These are phyloP conservation scores for Pecoramyces ruminantium DNA, from an alignment of 192 early-diverging fungal genomes.

Conservation along the genomic window DNA sequence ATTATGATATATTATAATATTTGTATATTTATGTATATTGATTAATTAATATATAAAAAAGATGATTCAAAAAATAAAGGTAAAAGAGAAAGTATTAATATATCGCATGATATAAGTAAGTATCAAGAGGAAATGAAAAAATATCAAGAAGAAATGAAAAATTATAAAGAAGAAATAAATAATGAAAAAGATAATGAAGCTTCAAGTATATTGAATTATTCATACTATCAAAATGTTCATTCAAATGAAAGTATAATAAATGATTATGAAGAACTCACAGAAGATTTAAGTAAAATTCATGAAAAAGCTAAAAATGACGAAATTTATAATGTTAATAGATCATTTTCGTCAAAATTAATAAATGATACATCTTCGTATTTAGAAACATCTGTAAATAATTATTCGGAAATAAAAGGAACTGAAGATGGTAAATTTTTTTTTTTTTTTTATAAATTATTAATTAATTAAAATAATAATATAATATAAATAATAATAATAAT, in stretches of 20 bases:
- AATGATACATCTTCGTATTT: neutral
- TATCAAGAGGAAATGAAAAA: too few species aligned
- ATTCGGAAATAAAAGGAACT: neutral
- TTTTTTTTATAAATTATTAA: too few species aligned
- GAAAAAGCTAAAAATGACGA: neutral
- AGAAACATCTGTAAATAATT: neutral
- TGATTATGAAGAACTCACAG: neutral
- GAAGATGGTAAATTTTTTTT: neutral
- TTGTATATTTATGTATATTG: too few species aligned
- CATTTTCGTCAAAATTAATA: neutral
- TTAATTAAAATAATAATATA: too few species aligned
- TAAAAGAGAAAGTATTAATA: too few species aligned
- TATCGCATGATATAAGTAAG: too few species aligned
- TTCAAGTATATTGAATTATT: neutral
- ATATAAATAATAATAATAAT: too few species aligned
- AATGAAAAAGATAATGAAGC: neutral
- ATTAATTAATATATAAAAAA: too few species aligned
- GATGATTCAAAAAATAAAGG: too few species aligned
- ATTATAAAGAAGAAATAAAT: too few species aligned
- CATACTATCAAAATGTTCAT: neutral
- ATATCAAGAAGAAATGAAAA: too few species aligned
- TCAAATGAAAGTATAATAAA: neutral
- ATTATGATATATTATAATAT: too few species aligned
- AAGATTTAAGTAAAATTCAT: neutral
- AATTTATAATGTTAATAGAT: neutral